Evolutionary conservation across 345 rosid species (phyloP).

Genomic region (Arabidopsis arenosa): DNA sequence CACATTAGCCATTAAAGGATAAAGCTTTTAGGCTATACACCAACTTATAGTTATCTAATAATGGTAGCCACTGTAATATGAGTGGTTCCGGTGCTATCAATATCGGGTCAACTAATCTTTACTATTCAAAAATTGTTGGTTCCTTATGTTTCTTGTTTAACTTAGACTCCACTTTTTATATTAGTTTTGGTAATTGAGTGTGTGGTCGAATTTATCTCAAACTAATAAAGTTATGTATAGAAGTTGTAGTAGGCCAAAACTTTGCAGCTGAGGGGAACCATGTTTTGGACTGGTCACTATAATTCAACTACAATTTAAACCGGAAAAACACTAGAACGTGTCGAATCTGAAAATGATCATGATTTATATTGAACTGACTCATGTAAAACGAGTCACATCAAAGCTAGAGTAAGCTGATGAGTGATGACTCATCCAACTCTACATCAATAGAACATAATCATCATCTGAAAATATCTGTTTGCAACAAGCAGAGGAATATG

Average conservation of each 20-base stretch:
- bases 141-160: constrained; percentile 17
- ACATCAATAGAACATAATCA: not conserved
- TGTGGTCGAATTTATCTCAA: constrained; percentile 27
- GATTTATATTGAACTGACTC: not conserved
- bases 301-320: not conserved
- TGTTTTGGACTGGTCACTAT: constrained; percentile 23
- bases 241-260: constrained; percentile 19
- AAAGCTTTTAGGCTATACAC: constrained; percentile 28
- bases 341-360: not conserved
- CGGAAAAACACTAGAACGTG: not conserved
- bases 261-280: constrained; percentile 14
- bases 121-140: not conserved
- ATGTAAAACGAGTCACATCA: not conserved
- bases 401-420: constrained; percentile 10
- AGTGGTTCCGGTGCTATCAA: not conserved
- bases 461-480: not conserved
- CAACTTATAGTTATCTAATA: constrained; percentile 32
- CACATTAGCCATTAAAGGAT: constrained; percentile 29
- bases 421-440: constrained; percentile 9
- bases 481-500: not conserved
- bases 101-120: not conserved
- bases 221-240: not conserved
- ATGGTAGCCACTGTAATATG: constrained; percentile 12
- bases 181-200: constrained; percentile 9
- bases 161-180: not conserved